Conservation (phyloP, 345 rosid species). For the Sisymbrium altissimum region DNA sequence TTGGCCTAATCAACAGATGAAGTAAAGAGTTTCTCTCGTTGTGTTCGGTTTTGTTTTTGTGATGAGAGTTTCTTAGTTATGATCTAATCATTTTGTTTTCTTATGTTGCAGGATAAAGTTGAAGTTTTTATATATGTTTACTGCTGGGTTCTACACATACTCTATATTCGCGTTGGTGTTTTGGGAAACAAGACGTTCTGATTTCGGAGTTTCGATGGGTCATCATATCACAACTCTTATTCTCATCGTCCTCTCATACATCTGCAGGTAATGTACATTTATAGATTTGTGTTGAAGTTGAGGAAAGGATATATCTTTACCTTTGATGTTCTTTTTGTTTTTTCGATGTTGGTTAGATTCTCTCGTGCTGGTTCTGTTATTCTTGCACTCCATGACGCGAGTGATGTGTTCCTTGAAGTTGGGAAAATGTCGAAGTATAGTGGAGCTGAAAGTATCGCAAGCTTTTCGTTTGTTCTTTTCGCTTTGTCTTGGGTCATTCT, state of each 20-base stretch:
- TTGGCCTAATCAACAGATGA: constrained; percentile 90
- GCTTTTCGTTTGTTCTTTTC: constrained; percentile 71
- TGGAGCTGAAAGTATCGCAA: constrained; percentile 78
- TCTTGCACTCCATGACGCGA: constrained; percentile 93
- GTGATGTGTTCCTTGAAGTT: constrained; percentile 87
- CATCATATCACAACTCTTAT: constrained; percentile 86
- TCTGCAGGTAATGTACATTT: constrained; percentile 49
- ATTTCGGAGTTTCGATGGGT: constrained; percentile 95
- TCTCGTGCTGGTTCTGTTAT: constrained; percentile 89
- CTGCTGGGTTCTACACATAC: constrained; percentile 94
- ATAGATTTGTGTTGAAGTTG: background rate
- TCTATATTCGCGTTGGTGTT: constrained; percentile 92
- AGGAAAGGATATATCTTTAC: background rate
- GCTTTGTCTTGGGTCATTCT: constrained; percentile 82
- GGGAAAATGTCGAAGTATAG: constrained; percentile 96
- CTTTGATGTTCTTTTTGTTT: background rate
- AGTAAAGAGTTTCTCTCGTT: constrained; percentile 46
- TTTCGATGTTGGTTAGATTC: too few species aligned
- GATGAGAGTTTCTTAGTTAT: background rate
- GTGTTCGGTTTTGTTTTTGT: background rate
- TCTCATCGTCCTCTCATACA: constrained; percentile 83
- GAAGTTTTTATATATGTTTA: constrained; percentile 81
- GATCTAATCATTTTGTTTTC: background rate
- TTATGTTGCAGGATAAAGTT: constrained; percentile 69
- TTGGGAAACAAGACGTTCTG: constrained; percentile 99